Conservation (phyloP, 2,329 filamentous ascomycete genomes). For the Myrmaecium sp. region DNA sequence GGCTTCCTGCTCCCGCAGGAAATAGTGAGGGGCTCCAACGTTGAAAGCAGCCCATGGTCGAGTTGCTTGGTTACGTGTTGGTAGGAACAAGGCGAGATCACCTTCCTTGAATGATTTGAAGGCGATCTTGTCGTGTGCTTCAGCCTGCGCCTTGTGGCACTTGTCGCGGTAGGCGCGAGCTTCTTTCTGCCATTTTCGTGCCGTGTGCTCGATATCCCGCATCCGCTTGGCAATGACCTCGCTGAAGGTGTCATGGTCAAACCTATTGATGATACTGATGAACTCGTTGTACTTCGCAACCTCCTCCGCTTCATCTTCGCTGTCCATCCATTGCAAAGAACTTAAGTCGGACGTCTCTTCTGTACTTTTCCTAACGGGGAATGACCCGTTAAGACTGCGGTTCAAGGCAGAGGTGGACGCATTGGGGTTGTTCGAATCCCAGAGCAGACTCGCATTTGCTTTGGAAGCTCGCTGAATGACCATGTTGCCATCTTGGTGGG, state of each 20-base stretch:
- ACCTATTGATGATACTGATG: constrained; percentile 53
- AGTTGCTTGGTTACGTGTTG: constrained; percentile 83
- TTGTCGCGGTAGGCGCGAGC: constrained; percentile 75
- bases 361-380: constrained; percentile 36
- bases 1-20: constrained; percentile 78
- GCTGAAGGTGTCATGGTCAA: constrained; percentile 70
- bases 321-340: constrained; percentile 69
- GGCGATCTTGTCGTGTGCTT: constrained; percentile 89
- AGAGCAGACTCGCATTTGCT: constrained; percentile 28
- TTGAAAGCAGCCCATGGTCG: constrained; percentile 98
- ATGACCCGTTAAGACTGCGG: constrained; percentile 26
- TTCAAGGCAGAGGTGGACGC: constrained; percentile 30
- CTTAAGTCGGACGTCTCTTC: constrained; percentile 51
- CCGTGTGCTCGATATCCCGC: constrained; percentile 84
- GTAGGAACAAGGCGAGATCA: constrained; percentile 83
- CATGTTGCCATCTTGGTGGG: constrained; percentile 56
- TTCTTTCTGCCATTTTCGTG: constrained; percentile 85
- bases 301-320: constrained; percentile 47
- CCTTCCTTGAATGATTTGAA: constrained; percentile 94
- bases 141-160: constrained; percentile 61
- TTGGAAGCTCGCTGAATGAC: constrained; percentile 54
- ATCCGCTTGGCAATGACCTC: constrained; percentile 78
- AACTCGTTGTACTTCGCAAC: constrained; percentile 58
- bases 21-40: constrained; percentile 91
- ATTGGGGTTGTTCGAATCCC: constrained; percentile 24